Base-by-base conservation (phyloP, 805 yeast genomes). In the Lipomyces oligophaga region DNA sequence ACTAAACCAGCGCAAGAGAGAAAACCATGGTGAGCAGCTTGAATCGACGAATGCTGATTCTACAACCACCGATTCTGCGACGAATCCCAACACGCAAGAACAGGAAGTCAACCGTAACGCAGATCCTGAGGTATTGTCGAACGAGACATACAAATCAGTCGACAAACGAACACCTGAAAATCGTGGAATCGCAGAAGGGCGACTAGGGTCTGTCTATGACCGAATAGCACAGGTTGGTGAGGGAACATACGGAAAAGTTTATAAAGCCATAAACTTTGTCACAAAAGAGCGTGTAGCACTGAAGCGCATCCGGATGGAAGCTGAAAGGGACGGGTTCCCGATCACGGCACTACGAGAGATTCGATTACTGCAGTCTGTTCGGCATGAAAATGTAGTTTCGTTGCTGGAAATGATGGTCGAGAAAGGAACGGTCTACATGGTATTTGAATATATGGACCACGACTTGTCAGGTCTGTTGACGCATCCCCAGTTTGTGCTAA, bases 201-300 rank as follows among this genome's bases (percentile, higher is more conserved):
- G 39, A 4, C 24, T 27, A 5, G 56, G 55, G 1, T 42, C 54
- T 11, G 32, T 76, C 2, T 87, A 83, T 63, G 81, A 82, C 54
- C 71, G 89, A 44, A 78, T 85, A 1, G 74, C 78, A 33, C 97
- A 93, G 62, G 97, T 93, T 4, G 98, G 98, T n/a, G 97, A 93
- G 67, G 98, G 98, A 7, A 93, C 97, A 0, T 93, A 93, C 64
- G 98, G 98, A 16, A 88, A 86, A 63, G 99, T 93, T 18, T 88
- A 84, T 69, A 87, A 88, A 62, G 96, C 96, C 0, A 72, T 71
- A 39, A 88, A 93, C 63, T 67, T 68, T 13, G 69, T 77, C 4
- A 85, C 96, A 0, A 74, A 77, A 1, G 79, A 77, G 47, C 68
- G 75, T 55, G 93, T 88, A n/a, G 98, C 98, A 1, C 70, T 93